Evolutionary conservation across 1,284 basidiomycete genomes (phyloP).

Genomic region (Puccinia novopanici): DNA sequence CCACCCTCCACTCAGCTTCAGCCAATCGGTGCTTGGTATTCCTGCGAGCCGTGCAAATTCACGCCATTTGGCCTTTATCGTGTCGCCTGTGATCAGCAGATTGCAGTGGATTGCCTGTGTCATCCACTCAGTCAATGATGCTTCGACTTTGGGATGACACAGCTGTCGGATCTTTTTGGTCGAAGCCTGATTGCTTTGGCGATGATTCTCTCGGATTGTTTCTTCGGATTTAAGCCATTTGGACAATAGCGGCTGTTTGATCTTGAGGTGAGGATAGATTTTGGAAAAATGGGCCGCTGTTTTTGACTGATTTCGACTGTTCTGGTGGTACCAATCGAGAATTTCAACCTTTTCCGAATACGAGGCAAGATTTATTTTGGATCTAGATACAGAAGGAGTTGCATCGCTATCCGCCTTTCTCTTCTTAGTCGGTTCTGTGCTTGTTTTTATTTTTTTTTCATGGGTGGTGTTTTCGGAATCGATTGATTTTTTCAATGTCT

Average conservation of each 20-base stretch:
- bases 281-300: conserved; percentile 17
- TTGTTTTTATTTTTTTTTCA: background rate
- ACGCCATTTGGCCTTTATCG: conserved; percentile 27
- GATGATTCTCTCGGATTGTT: background rate
- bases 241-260: conserved; percentile 38
- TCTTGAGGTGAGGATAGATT: conserved; percentile 14
- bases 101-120: background rate
- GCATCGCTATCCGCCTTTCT: background rate
- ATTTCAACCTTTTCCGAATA: conserved; percentile 26
- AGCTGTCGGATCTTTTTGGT: too few species aligned
- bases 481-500: too few species aligned
- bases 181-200: background rate
- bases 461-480: too few species aligned
- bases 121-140: conserved; percentile 1
- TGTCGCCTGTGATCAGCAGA: background rate
- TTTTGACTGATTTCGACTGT: conserved; percentile 39
- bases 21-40: conserved; percentile 22
- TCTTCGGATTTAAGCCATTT: conserved; percentile 37
- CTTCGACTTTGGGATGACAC: conserved; percentile 26
- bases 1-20: conserved; percentile 20
- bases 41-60: conserved; percentile 28
- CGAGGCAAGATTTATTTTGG: background rate
- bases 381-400: background rate
- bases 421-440: background rate
- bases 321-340: conserved; percentile 38